Evolutionary conservation across 441 rosid species (phyloP).

Genomic region (Adansonia gregorii): DNA sequence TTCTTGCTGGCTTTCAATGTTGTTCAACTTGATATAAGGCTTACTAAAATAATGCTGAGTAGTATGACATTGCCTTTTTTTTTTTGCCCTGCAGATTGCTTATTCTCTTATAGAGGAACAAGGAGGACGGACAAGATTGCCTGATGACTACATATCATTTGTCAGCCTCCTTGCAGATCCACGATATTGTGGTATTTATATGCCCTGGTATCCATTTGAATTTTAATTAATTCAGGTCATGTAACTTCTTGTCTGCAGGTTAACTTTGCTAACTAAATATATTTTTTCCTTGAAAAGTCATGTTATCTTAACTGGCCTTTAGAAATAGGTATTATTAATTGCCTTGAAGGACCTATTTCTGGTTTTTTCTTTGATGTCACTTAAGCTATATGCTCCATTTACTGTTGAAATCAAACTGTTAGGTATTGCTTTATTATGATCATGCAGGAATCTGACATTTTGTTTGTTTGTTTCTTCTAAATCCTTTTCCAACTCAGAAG

Average conservation of each 20-base stretch:
- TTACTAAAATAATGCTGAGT: background rate
- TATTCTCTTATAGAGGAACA: conserved; percentile 85
- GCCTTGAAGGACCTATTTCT: background rate
- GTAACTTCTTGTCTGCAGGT: conserved; percentile 23
- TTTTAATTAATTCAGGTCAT: conserved; percentile 32
- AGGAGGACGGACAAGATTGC: conserved; percentile 66
- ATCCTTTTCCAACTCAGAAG: background rate
- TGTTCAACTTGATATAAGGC: background rate
- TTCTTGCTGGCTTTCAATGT: too few species aligned
- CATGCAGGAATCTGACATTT: background rate
- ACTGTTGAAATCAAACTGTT: conserved; percentile 5
- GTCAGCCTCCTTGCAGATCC: conserved; percentile 96
- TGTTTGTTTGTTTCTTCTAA: conserved; percentile 30
- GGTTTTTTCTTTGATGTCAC: background rate
- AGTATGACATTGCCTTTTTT: background rate
- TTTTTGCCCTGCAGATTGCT: conserved; percentile 61
- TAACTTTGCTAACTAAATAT: conserved; percentile 1
- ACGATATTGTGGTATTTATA: conserved; percentile 85
- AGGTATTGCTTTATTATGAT: background rate
- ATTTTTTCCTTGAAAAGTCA: background rate
- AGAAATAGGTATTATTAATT: conserved; percentile 1
- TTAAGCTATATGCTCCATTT: background rate
- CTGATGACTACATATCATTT: conserved; percentile 84
- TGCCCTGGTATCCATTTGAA: conserved; percentile 43
- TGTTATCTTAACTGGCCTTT: background rate